These are phyloP conservation scores for Gossypium mustelinum DNA, from an alignment of 345 rosid species.

Conservation along the genomic window DNA sequence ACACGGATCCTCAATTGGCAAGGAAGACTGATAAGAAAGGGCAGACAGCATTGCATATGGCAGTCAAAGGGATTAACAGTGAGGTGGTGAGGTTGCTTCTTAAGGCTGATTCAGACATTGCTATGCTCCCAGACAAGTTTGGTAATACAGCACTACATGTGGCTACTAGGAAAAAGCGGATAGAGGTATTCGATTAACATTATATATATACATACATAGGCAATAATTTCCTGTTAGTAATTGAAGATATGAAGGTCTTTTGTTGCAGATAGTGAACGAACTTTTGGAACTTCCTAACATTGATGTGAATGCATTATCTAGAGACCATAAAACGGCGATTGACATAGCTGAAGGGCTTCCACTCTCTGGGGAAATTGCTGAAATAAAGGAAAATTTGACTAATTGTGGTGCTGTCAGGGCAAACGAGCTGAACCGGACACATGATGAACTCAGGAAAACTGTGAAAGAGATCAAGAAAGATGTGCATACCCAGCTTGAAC, in stretches of 20 bases:
- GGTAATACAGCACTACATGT: constrained; percentile 80
- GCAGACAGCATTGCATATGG: constrained; percentile 95
- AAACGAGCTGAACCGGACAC: constrained; percentile 68
- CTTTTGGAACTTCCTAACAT: constrained; percentile 60
- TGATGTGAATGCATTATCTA: constrained; percentile 70
- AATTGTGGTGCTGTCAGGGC: constrained; percentile 71
- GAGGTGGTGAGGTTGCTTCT: constrained; percentile 73
- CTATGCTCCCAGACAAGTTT: constrained; percentile 82
- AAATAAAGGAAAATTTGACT: constrained; percentile 52
- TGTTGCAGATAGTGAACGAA: constrained; percentile 69
- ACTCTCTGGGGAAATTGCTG: constrained; percentile 57
- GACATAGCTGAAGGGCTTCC: constrained; percentile 85
- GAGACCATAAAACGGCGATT: constrained; percentile 69
- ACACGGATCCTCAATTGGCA: constrained; percentile 69
- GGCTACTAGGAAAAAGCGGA: constrained; percentile 83
- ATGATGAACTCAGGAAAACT: constrained; percentile 75
- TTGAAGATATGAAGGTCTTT: too few relatives aligned
- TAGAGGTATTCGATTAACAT: constrained; percentile 43
- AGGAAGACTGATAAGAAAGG: constrained; percentile 87
- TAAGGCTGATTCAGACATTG: constrained; percentile 65
- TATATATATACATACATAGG: too few relatives aligned
- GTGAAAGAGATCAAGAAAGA: constrained; percentile 77
- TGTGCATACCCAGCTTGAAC: constrained; percentile 79
- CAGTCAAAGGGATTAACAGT: constrained; percentile 73
- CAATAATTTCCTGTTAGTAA: too few relatives aligned